These are phyloP conservation scores for Nemania sp. DNA, from an alignment of 2,329 filamentous ascomycete genomes.

Conservation along the genomic window DNA sequence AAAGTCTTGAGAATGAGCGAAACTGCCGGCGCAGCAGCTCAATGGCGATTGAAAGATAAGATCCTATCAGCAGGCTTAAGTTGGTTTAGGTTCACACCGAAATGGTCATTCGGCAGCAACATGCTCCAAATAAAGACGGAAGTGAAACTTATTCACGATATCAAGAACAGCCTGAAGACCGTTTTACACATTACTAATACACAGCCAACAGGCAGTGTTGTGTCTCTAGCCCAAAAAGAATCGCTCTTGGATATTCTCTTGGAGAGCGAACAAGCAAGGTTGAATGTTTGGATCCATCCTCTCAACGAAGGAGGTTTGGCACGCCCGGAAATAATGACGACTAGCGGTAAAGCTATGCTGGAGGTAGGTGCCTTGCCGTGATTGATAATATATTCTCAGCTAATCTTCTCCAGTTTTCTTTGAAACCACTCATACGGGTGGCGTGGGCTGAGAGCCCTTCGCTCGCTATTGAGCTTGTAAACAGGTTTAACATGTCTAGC, in stretches of 20 bases:
- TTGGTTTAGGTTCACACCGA: conserved; percentile 84
- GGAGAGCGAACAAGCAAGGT: conserved; percentile 79
- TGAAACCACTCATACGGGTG: conserved; percentile 71
- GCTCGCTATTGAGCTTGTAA: conserved; percentile 82
- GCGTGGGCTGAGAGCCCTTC: conserved; percentile 87
- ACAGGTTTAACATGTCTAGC: conserved; percentile 76
- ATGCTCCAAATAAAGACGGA: conserved; percentile 93
- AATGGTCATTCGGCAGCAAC: conserved; percentile 96
- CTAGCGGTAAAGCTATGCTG: conserved; percentile 46
- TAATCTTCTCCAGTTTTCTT: conserved; percentile 49
- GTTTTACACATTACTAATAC: conserved; percentile 64
- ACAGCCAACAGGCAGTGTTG: conserved; percentile 55
- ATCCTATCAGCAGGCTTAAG: conserved; percentile 82
- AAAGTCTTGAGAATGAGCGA: conserved; percentile 76
- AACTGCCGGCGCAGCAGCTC: conserved; percentile 63
- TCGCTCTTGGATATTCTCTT: conserved; percentile 80
- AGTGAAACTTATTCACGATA: conserved; percentile 77
- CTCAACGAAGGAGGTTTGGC: conserved; percentile 62
- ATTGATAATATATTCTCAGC: conserved; percentile 1
- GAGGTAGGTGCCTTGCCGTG: conserved; percentile 42
- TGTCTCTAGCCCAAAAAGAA: conserved; percentile 76
- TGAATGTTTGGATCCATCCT: conserved; percentile 90
- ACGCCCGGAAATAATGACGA: conserved; percentile 45
- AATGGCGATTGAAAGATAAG: conserved; percentile 86
- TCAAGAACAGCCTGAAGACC: conserved; percentile 67